Evolutionary conservation across 176 grass and related monocot genomes (phyloP).

Genomic region (Cymbopogon citratus): DNA sequence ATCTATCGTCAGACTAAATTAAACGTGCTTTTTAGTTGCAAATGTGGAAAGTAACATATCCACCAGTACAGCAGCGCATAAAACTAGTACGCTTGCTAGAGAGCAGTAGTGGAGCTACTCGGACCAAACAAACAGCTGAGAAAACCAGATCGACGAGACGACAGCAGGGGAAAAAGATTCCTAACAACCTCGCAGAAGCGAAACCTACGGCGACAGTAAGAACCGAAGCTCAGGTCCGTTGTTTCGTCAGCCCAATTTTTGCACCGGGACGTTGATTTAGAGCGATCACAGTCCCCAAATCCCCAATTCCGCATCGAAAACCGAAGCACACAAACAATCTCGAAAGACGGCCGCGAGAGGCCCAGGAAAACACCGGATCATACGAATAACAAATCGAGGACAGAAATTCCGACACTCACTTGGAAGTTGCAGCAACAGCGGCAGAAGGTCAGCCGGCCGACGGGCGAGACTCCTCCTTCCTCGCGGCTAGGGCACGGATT

Average conservation of each 20-base stretch:
- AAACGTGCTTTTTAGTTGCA: not conserved
- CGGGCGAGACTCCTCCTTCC: not conserved
- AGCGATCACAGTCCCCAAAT: not conserved
- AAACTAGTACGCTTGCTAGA: not conserved
- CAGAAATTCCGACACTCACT: conserved; percentile 12
- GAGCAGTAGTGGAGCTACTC: not conserved
- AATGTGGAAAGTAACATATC: conserved; percentile 19
- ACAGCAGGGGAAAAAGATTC: not conserved
- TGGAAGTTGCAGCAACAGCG: not conserved
- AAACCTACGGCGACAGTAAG: not conserved
- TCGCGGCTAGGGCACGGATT: conserved; percentile 4
- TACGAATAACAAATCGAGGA: not conserved
- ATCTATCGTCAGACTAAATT: not conserved
- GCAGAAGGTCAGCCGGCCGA: not conserved
- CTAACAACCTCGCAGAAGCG: not conserved
- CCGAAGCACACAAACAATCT: too few species aligned
- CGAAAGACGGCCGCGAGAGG: not conserved
- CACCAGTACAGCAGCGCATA: not conserved
- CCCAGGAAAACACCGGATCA: not conserved
- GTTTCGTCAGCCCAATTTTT: not conserved
- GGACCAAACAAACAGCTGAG: not conserved
- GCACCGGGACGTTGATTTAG: not conserved
- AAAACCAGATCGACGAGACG: not conserved
- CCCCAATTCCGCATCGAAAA: not conserved
- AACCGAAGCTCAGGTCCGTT: not conserved